A percentile compares a stretch with the other conserved stretches of the same genome.
Evolutionary conservation across 495 filamentous ascomycete species (phyloP).

Genomic region (Massariosphaeria phaeospora): DNA sequence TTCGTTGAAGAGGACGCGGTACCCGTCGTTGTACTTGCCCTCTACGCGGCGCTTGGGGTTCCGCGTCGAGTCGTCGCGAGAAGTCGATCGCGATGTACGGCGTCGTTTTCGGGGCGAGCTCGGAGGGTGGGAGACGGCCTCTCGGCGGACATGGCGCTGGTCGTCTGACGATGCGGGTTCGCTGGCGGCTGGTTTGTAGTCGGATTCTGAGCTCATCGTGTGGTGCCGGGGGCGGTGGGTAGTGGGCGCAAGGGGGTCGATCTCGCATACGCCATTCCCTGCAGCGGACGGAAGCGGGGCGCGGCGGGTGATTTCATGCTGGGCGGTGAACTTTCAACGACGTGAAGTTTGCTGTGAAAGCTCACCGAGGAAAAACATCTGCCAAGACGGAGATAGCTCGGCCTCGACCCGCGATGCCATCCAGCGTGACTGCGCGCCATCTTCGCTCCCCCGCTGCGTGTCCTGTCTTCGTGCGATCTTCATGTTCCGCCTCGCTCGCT

Average conservation of each 20-base stretch:
- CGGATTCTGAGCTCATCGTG: conserved; percentile 15
- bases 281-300: no score
- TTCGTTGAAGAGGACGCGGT: conserved; percentile 32
- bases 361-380: no score
- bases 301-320: no score
- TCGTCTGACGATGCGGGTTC: not conserved
- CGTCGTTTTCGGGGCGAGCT: conserved; percentile 17
- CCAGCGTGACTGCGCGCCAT: not conserved
- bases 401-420: not conserved
- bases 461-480: not conserved
- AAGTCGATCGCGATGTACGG: not conserved
- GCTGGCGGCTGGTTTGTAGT: not conserved
- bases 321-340: conserved; percentile 1
- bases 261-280: not conserved
- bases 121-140: not conserved
- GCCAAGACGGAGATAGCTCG: conserved; percentile 24
- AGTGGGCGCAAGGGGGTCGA: not conserved
- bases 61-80: not conserved
- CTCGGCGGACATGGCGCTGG: not conserved
- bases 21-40: conserved; percentile 25
- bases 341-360: no score
- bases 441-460: not conserved
- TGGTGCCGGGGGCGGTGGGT: not conserved
- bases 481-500: conserved; percentile 25
- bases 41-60: conserved; percentile 8